A percentile compares a stretch with the other conserved stretches of the same genome.
Evolutionary conservation across 1,284 basidiomycete species (phyloP).

Genomic region (Rhodotorula sp.): DNA sequence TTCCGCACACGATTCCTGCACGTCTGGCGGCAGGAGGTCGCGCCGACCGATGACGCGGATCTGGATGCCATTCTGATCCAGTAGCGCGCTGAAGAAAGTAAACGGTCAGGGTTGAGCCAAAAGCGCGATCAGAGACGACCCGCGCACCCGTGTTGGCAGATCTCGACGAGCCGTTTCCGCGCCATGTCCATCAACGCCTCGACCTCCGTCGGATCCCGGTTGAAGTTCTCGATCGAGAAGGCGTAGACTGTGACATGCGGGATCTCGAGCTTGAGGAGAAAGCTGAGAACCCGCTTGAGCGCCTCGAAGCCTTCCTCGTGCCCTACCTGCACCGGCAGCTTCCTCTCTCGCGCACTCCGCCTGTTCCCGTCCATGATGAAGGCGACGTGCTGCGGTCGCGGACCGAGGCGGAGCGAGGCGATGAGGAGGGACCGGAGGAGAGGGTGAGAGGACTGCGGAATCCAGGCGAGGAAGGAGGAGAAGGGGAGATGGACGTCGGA

Average conservation of each 20-base stretch:
- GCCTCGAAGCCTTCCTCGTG: conserved; percentile 84
- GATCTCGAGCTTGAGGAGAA: conserved; percentile 73
- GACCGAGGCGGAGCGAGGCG: conserved; percentile 57
- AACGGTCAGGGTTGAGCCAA: not conserved
- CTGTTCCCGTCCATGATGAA: conserved; percentile 99
- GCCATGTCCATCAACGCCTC: conserved; percentile 82
- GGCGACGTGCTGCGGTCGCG: conserved; percentile 85
- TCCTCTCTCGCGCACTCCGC: conserved; percentile 74
- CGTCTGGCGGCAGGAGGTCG: conserved; percentile 71
- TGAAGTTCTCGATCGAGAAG: conserved; percentile 97
- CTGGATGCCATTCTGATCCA: conserved; percentile 77
- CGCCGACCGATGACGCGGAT: conserved; percentile 78
- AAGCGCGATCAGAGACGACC: not conserved
- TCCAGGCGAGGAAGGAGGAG: conserved; percentile 23
- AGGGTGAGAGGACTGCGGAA: conserved; percentile 25
- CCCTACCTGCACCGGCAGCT: conserved; percentile 67
- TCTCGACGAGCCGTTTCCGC: conserved; percentile 74
- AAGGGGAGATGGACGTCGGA: conserved; percentile 23
- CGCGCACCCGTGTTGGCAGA: conserved; percentile 76
- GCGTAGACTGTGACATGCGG: conserved; percentile 88
- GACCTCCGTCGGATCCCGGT: conserved; percentile 81
- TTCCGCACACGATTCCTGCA: conserved; percentile 67
- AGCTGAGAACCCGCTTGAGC: conserved; percentile 65
- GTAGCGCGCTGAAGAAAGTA: conserved; percentile 60
- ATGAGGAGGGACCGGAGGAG: conserved; percentile 37